A percentile compares a stretch with the other conserved stretches of the same genome.
Evolutionary conservation across 352 stramenopile genomes (phyloP).

Genomic region (Phytopythium sindhum): DNA sequence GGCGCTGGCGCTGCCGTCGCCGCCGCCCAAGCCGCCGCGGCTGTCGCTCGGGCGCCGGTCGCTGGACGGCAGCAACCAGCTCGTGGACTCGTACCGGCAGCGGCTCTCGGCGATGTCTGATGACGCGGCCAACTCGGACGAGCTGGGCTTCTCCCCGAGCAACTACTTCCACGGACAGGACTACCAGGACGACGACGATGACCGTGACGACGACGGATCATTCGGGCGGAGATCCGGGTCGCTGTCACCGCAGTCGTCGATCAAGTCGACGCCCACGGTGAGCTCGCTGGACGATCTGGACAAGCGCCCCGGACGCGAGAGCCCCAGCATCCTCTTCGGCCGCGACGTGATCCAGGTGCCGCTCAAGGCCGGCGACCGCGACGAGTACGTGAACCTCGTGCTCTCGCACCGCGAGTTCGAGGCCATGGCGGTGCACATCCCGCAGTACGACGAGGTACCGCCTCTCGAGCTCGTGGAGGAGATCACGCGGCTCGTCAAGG

Average conservation of each 20-base stretch:
- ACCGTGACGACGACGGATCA: constrained; percentile 8
- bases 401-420: constrained; percentile 79
- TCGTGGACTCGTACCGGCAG: constrained; percentile 2
- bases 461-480: constrained; percentile 49
- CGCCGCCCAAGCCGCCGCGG: constrained; percentile 4
- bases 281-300: constrained; percentile 26
- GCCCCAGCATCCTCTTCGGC: constrained; percentile 51
- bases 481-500: constrained; percentile 53
- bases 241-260: constrained; percentile 22
- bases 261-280: constrained; percentile 26
- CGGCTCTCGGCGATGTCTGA: not conserved
- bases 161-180: not conserved
- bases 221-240: constrained; percentile 19
- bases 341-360: constrained; percentile 78
- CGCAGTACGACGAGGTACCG: constrained; percentile 63
- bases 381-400: constrained; percentile 68
- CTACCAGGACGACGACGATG: not conserved
- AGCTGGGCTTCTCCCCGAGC: not conserved
- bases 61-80: not conserved
- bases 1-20: constrained; percentile 19
- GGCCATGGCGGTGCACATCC: constrained; percentile 66
- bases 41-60: not conserved
- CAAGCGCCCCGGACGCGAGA: constrained; percentile 7
- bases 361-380: constrained; percentile 33
- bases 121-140: not conserved